phyloP scores from a whole-genome alignment of 352 stramenopile genomes.

The Phytophthora sp. region DNA sequence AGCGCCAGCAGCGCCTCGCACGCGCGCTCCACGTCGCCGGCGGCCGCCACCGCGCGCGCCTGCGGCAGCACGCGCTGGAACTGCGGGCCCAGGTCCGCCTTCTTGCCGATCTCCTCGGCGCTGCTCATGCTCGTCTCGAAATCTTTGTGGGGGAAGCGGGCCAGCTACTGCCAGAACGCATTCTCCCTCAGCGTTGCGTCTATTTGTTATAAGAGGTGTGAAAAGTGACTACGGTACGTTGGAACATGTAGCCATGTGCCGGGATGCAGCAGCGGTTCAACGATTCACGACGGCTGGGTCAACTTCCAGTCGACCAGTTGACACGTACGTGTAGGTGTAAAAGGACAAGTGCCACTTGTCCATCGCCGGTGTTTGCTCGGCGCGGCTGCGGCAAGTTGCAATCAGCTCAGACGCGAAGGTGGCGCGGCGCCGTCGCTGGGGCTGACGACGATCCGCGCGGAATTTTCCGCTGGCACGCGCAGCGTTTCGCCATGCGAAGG shows the following conservation, averaged over 20 bases:
- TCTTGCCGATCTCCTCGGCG: slow-evolving; percentile 81
- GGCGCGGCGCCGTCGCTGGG: background rate
- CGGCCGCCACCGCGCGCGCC: slow-evolving; percentile 63
- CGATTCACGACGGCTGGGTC: too few species aligned
- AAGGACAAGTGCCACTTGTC: too few species aligned
- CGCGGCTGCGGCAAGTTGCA: background rate
- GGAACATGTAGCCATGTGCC: too few species aligned
- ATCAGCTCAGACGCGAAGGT: background rate
- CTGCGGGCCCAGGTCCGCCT: slow-evolving; percentile 71
- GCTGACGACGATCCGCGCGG: too few species aligned
- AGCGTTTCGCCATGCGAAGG: slow-evolving; percentile 21
- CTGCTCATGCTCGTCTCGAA: slow-evolving; percentile 47
- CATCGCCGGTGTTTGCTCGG: background rate
- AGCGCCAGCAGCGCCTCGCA: slow-evolving; percentile 86
- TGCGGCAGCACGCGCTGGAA: slow-evolving; percentile 72
- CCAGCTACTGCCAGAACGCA: too few species aligned
- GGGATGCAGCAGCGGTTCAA: too few species aligned
- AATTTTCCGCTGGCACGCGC: slow-evolving; percentile 10
- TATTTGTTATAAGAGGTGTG: too few species aligned
- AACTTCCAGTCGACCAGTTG: too few species aligned
- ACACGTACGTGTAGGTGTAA: too few species aligned
- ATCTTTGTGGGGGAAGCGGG: too few species aligned
- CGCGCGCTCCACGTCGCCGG: slow-evolving; percentile 82
- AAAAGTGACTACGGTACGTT: too few species aligned
- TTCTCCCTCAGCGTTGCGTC: too few species aligned